phyloP scores from a whole-genome alignment of 306 rosid genomes.

The Gastrolobium villosum region DNA sequence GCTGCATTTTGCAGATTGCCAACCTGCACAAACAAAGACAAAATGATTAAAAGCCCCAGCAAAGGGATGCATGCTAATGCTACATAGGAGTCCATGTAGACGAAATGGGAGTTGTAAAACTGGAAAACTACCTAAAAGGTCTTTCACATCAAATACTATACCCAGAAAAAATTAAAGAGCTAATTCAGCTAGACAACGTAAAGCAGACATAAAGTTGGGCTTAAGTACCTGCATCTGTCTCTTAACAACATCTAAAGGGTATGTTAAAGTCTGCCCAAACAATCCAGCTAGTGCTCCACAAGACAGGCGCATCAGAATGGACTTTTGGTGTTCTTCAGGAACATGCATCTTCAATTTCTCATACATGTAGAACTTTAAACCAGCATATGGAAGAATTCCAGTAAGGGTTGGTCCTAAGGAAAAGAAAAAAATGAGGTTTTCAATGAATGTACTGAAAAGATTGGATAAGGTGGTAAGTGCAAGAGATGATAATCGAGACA shows the following conservation, averaged over 20 bases:
- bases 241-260: constrained; percentile 96
- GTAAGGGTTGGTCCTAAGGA: constrained; percentile 84
- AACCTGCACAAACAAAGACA: constrained; percentile 64
- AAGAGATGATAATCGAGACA: constrained; percentile 19
- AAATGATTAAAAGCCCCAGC: constrained; percentile 41
- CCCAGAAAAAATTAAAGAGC: not conserved
- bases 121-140: constrained; percentile 3
- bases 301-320: constrained; percentile 82
- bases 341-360: constrained; percentile 81
- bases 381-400: constrained; percentile 97
- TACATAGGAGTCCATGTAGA: constrained; percentile 9
- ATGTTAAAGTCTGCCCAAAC: constrained; percentile 95
- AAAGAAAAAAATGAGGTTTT: constrained; percentile 35
- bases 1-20: constrained; percentile 64
- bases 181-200: not conserved
- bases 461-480: constrained; percentile 15
- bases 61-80: constrained; percentile 12
- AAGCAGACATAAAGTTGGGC: not conserved
- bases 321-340: constrained; percentile 87
- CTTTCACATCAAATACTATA: not conserved
- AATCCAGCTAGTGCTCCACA: constrained; percentile 98
- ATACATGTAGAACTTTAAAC: constrained; percentile 89
- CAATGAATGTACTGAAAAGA: constrained; percentile 34
- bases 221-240: constrained; percentile 95
- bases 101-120: constrained; percentile 12